Evolutionary conservation across 441 rosid genomes (phyloP).

Genomic region (Gossypium trilobum): DNA sequence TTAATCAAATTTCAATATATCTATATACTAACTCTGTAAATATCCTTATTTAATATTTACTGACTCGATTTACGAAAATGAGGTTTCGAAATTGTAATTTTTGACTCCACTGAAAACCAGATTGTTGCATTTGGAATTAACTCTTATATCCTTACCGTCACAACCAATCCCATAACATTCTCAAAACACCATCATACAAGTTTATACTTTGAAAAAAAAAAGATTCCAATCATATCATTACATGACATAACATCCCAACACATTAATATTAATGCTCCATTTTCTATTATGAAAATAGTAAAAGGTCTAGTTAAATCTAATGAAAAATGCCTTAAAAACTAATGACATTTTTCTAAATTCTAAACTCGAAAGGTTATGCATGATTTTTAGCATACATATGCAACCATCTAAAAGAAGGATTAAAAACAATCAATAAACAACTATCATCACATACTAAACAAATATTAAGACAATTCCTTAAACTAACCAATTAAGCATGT

Average conservation of each 20-base stretch:
- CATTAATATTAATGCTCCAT: neutral
- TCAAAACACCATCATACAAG: neutral
- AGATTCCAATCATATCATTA: neutral
- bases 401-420: neutral
- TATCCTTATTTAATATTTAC: too few relatives aligned
- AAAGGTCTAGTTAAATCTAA: neutral
- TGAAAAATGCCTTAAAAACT: neutral
- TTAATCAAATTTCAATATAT: too few relatives aligned
- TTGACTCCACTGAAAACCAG: too few relatives aligned
- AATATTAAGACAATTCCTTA: conserved; percentile 1
- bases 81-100: neutral
- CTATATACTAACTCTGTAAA: too few relatives aligned
- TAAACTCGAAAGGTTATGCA: neutral
- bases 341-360: neutral
- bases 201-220: neutral
- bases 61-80: too few relatives aligned
- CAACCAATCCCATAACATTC: neutral
- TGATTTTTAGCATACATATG: neutral
- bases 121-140: conserved; percentile 16
- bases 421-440: neutral
- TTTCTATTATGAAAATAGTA: neutral
- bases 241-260: neutral
- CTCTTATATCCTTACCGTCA: neutral
- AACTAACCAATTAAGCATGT: neutral
- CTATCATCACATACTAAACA: conserved; percentile 9